A percentile compares a stretch with the other conserved stretches of the same genome.
Conservation (phyloP, 2,329 filamentous ascomycete species). For the Ophiocordyceps camponoti-saundersi region DNA sequence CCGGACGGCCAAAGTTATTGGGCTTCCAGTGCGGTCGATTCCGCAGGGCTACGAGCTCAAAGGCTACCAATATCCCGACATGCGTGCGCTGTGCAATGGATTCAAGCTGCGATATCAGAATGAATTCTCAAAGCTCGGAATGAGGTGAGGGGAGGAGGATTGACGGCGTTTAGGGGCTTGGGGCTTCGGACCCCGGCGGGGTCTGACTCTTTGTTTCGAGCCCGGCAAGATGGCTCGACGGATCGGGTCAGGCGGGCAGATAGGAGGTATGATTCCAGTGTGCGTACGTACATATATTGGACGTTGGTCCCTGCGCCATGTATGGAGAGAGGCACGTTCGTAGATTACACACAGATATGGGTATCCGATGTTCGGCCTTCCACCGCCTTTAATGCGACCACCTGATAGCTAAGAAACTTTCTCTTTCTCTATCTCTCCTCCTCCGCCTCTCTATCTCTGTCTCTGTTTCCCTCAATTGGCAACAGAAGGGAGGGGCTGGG, state of each 20-base stretch:
- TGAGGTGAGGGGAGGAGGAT: constrained; percentile 7
- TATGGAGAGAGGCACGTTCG: too few species aligned
- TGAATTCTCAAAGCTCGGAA: constrained; percentile 45
- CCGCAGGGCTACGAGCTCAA: constrained; percentile 87
- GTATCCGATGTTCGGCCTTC: too few species aligned
- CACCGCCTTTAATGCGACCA: too few species aligned
- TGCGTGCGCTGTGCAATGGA: constrained; percentile 88
- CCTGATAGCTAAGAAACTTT: too few species aligned
- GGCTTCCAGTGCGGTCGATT: constrained; percentile 77
- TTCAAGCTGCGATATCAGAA: constrained; percentile 71
- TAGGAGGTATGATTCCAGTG: neutral
- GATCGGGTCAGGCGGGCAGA: neutral
- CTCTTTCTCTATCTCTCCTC: too few species aligned
- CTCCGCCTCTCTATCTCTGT: neutral
- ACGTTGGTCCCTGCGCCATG: too few species aligned
- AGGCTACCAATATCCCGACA: constrained; percentile 80
- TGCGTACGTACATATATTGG: too few species aligned
- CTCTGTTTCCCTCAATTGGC: too few species aligned
- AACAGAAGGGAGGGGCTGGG: neutral
- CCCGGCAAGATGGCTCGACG: neutral
- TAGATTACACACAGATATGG: too few species aligned
- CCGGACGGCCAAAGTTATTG: constrained; percentile 51
- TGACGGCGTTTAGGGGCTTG: neutral
- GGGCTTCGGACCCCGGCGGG: too few species aligned
- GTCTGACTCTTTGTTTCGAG: neutral